A percentile compares a stretch with the other conserved stretches of the same genome.
Conservation (phyloP, 1,139 yeast genomes). For the Zygosaccharomyces sapae region DNA sequence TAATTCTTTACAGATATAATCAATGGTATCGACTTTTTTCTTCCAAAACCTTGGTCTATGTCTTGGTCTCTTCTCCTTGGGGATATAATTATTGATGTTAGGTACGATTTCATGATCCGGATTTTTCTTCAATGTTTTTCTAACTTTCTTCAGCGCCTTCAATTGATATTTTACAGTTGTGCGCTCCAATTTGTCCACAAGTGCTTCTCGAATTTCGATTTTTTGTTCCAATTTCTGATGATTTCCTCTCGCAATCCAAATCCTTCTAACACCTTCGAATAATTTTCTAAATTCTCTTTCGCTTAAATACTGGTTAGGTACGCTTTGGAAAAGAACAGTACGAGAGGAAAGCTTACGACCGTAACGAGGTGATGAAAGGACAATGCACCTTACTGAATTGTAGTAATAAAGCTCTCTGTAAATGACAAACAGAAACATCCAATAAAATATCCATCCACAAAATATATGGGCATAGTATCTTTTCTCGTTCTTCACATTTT, state of each 20-base stretch:
- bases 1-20: slow-evolving; percentile 61
- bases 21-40: slow-evolving; percentile 78
- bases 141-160: slow-evolving; percentile 58
- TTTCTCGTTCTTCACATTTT: slow-evolving; percentile 53
- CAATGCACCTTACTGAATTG: slow-evolving; percentile 75
- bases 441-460: slow-evolving; percentile 74
- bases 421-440: slow-evolving; percentile 61
- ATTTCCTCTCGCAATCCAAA: slow-evolving; percentile 71
- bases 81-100: slow-evolving; percentile 62
- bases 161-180: slow-evolving; percentile 63
- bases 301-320: slow-evolving; percentile 64
- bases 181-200: slow-evolving; percentile 62
- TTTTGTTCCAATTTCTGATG: slow-evolving; percentile 49
- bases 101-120: slow-evolving; percentile 44
- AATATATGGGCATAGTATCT: slow-evolving; percentile 86
- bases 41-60: slow-evolving; percentile 67
- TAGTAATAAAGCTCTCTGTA: slow-evolving; percentile 81
- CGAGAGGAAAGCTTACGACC: slow-evolving; percentile 70
- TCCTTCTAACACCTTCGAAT: slow-evolving; percentile 67
- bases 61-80: slow-evolving; percentile 72
- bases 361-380: slow-evolving; percentile 74
- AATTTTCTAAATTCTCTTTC: slow-evolving; percentile 58
- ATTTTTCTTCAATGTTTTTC: slow-evolving; percentile 44
- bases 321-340: slow-evolving; percentile 74
- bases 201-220: slow-evolving; percentile 57